Percentiles rank a stretch among this genome's conserved stretches.
phyloP scores from a whole-genome alignment of 805 yeast species.

The Yueomyces sp. region DNA sequence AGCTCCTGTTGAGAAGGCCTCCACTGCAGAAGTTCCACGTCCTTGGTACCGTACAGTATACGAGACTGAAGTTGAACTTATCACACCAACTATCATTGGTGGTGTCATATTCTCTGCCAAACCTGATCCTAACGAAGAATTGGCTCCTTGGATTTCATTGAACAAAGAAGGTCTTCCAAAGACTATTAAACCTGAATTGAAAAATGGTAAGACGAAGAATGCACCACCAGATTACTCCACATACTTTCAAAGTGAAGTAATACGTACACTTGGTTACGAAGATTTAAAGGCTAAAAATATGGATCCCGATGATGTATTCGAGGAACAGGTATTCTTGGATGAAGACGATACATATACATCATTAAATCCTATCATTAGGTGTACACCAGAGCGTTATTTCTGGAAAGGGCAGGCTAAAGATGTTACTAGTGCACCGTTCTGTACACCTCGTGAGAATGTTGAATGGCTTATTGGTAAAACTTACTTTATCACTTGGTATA shows the following conservation, averaged over 20 bases:
- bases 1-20: conserved; percentile 23
- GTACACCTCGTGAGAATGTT: conserved; percentile 59
- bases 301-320: conserved; percentile 44
- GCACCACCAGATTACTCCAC: conserved; percentile 63
- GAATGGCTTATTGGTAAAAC: conserved; percentile 45
- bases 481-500: conserved; percentile 73
- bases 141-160: conserved; percentile 72
- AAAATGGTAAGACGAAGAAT: conserved; percentile 56
- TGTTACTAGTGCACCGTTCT: conserved; percentile 60
- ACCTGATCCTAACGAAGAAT: conserved; percentile 42
- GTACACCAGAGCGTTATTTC: conserved; percentile 67
- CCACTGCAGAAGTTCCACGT: conserved; percentile 29
- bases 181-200: conserved; percentile 63
- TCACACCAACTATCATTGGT: conserved; percentile 54
- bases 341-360: conserved; percentile 66
- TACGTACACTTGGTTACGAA: conserved; percentile 42
- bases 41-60: conserved; percentile 71
- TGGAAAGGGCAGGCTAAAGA: conserved; percentile 49
- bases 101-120: conserved; percentile 40
- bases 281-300: conserved; percentile 62
- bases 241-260: conserved; percentile 59
- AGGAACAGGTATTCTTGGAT: conserved; percentile 40
- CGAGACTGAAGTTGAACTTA: conserved; percentile 40
- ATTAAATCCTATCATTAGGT: conserved; percentile 68
- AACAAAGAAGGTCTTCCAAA: conserved; percentile 69